phyloP scores from a whole-genome alignment of 2,329 filamentous ascomycete species.

The Aspergillus calidoustus region DNA sequence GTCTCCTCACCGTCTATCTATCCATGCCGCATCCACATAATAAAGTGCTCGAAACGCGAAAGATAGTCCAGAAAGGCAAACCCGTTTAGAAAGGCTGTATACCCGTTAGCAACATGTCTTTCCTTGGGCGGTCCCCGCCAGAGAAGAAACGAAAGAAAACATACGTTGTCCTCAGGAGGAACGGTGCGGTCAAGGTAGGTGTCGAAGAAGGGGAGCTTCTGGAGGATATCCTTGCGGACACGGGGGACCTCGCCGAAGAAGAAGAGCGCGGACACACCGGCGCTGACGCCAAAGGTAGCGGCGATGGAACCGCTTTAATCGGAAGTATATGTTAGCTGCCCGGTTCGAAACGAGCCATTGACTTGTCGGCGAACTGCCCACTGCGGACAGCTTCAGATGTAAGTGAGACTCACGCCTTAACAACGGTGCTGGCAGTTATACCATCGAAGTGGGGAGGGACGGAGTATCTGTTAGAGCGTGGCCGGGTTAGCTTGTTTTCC shows the following conservation, averaged over 20 bases:
- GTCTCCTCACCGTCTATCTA: constrained; percentile 20
- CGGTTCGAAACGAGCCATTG: neutral
- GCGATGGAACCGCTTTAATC: constrained; percentile 50
- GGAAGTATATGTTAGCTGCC: neutral
- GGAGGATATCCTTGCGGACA: constrained; percentile 65
- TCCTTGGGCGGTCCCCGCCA: neutral
- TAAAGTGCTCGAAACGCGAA: constrained; percentile 18
- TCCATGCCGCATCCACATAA: constrained; percentile 16
- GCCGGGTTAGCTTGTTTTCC: constrained; percentile 26
- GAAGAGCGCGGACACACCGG: constrained; percentile 64
- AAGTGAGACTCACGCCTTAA: constrained; percentile 51
- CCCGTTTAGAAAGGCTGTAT: constrained; percentile 42
- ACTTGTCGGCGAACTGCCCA: neutral
- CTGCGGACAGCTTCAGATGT: neutral
- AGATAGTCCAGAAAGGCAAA: constrained; percentile 36
- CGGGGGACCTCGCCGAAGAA: constrained; percentile 68
- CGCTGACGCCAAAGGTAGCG: constrained; percentile 60
- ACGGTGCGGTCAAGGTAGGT: constrained; percentile 62
- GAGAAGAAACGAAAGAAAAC: constrained; percentile 27
- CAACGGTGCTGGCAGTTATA: constrained; percentile 47
- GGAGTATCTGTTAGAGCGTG: constrained; percentile 51
- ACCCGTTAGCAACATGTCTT: constrained; percentile 25
- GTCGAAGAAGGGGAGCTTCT: constrained; percentile 63
- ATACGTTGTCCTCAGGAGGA: constrained; percentile 66
- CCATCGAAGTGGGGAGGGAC: constrained; percentile 55